Evolutionary conservation across 352 stramenopile genomes (phyloP).

Genomic region (Phytophthora hybrid): DNA sequence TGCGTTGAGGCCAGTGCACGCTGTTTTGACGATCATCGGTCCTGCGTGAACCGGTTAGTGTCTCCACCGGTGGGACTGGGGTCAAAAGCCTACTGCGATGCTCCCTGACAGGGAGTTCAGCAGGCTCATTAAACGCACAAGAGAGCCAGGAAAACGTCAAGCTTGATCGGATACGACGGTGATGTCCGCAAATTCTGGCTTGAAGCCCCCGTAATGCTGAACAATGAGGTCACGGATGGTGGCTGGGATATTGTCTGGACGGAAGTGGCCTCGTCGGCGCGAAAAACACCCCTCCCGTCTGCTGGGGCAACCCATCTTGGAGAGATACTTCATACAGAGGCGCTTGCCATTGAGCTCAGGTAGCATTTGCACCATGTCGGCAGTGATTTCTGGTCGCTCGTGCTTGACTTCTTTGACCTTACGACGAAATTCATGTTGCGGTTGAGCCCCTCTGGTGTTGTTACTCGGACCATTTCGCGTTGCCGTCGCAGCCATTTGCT

Average conservation of each 20-base stretch:
- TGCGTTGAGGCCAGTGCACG: no score
- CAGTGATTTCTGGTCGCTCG: slow-evolving; percentile 5
- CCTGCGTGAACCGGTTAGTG: no score
- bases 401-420: background rate
- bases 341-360: background rate
- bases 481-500: no score
- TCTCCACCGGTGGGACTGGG: no score
- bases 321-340: slow-evolving; percentile 20
- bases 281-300: background rate
- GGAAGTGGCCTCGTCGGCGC: background rate
- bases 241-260: background rate
- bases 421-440: background rate
- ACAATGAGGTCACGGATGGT: background rate
- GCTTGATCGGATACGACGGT: background rate
- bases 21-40: no score
- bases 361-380: background rate
- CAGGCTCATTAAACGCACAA: background rate
- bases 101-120: background rate
- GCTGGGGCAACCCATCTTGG: slow-evolving; percentile 4
- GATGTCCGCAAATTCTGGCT: slow-evolving; percentile 12
- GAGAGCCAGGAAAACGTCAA: background rate
- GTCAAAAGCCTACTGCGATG: no score
- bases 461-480: background rate
- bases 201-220: slow-evolving; percentile 13
- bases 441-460: background rate